Base-by-base conservation (phyloP, 805 yeast genomes). In the Yarrowia hollandica region DNA sequence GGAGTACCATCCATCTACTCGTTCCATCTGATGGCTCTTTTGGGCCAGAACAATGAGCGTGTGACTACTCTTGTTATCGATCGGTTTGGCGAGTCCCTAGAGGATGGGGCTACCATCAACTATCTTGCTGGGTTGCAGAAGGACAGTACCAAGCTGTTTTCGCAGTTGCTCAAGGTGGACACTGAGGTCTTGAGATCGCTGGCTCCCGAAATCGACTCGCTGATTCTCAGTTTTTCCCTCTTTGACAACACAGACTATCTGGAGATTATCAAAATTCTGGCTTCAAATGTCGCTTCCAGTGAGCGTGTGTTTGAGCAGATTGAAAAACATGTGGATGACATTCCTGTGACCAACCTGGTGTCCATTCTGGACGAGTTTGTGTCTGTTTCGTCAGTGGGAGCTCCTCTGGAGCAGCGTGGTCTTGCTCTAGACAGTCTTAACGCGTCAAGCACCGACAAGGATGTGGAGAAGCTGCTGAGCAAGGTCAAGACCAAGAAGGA, bases 181-280 rank as follows among this genome's bases (percentile, higher is more conserved):
- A 34, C 22, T 7, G 61, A 60, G 19, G 48, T 59, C 11, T 38
- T 64, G 31, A 33, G 21, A 5, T 41, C 60, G n/a, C 44, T 22
- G 23, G 46, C 63, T 1, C 35, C 59, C 10, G 26, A 34, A 11
- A 23, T 62, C 21, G 61, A 44, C 7, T 18, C 35, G 4, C 48
- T 64, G 30, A 30, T 64, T 5, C 28, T 62, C 14, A 22, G 50
- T n/a, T 52, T 64, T 15, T 62, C 35, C 2, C 35, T 37, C 21
- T 35, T 35, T 28, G 30, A 26, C 31, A 52, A 52, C 44, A 26
- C 44, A 1, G 70, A 72, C 10, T 83, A 75, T 65, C 84, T 90
- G 89, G 79, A 76, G 56, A 62, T 80, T 0, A 66, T 84, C 57
- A 73, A 85, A 64, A 63, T 69, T 2, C 71, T 82, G 56, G 82